Evolutionary conservation across 495 filamentous ascomycete species (phyloP), one percentile per base, ranked within the genome.

Genomic region (Pseudomonodictys pantanalensis): DNA sequence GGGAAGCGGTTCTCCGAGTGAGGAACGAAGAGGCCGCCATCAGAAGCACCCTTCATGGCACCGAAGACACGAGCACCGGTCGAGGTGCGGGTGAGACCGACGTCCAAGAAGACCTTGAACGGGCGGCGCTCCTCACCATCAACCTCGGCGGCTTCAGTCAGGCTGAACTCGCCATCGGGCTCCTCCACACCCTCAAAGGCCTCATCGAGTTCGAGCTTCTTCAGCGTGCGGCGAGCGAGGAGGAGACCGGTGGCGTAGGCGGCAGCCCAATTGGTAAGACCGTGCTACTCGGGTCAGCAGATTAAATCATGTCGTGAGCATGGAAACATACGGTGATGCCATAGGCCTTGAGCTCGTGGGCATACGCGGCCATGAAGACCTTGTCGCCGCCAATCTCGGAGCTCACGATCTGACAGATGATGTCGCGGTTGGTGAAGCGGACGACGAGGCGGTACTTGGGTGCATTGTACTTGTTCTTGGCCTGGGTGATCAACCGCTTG

Each of bases 381-480:
- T 97, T 97, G 86, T 99, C 93, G 69, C 93, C 93, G 70, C 81
- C 83, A 81, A 99, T 88, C 82, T 99, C 93, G 45, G 95, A 95
- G 76, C 83, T 89, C 77, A 97, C 83, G 78, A 99, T 93, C 80
- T 99, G 93, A 77, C 84, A 85, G 80, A 99, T 85, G 82, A 99
- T 95, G 81, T 98, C 93, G 75, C 90, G 88, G 85, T 97, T 97
- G 85, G 95, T 97, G 89, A 99, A 99, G 76, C 93, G 92, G 73
- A 99, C 92, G 57, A 99, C 93, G 73, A 99, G 88, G 74, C 93
- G 89, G 86, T 99, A 97, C 83, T 99, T 99, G 76, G 93, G 92
- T 46, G 92, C 88, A 77, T 92, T 93, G 88, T 97, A 98, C 85
- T 97, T 97, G 90, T 97, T 97, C 91, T 97, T 99, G 78, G 93